Base-by-base conservation (phyloP, 2,329 filamentous ascomycete genomes). In the Pseudogymnoascus sp. region DNA sequence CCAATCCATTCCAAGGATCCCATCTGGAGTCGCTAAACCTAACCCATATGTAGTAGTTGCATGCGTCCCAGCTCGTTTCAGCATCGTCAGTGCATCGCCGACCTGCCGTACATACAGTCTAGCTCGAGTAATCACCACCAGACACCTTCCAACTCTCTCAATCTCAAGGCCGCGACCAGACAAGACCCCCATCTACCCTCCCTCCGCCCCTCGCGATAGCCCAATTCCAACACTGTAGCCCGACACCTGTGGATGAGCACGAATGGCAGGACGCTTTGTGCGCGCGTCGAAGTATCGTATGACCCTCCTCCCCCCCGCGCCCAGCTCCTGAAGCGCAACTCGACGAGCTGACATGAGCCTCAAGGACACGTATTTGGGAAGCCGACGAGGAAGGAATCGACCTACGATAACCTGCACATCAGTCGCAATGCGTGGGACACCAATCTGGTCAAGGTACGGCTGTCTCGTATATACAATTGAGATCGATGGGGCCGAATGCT, bases 381-480 rank as follows among this genome's bases (percentile, higher is more conserved):
- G 79, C 81, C 91, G 67, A 96, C 93, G 69, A 88, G 91, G 78
- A 97, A 96, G 85, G 95, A 99, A 77, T 90, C 91, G 84, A 97
- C 93, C 82, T 99, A 97, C 80, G 95, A 99, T 78, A 97, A 97
- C 78, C 82, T 99, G 70, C 91, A 91, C 76, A 91, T 99, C 78
- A 97, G 92, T 74, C 91, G 89, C 78, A 99, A 99, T 87, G 95
- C 95, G 63, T 99, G 95, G 95, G 95, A 99, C 78, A 97, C 93
- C 73, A 99, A 99, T 80, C 81, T 99, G 74, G 85, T 97, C 79
- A 97, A 97, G 88, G 92, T 96, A 77, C 35, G 69, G 64, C 38
- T 26, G 62, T 33, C n/a, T 60, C 31, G 42, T 23, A 40, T 62
- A 3, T 10, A 23, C 31, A 61, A 23, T 23, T 42, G 31, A 31